Evolutionary conservation across 140 eudicot genomes (phyloP).

Genomic region (Oenanthe javanica): DNA sequence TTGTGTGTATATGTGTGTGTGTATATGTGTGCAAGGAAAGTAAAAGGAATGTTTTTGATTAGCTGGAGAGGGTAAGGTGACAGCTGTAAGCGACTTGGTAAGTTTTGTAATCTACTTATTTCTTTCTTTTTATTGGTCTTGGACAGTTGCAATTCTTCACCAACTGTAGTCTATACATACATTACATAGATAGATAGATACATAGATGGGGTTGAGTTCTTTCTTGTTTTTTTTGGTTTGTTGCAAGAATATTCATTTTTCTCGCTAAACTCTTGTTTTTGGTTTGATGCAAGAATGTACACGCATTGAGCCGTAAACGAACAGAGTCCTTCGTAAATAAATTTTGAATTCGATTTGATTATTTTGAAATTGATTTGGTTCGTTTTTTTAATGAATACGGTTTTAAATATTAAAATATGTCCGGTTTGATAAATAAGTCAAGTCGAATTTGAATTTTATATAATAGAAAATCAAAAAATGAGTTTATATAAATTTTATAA

Average conservation of each 20-base stretch:
- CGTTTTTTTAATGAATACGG: no score
- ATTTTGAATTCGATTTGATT: no score
- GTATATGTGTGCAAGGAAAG: background rate
- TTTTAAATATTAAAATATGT: no score
- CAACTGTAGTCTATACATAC: background rate
- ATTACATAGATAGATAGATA: background rate
- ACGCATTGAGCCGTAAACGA: no score
- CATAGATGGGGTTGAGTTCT: background rate
- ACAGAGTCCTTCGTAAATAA: no score
- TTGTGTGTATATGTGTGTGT: background rate
- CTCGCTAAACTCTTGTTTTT: no score
- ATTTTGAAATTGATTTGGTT: no score
- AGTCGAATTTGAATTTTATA: no score
- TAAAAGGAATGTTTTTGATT: background rate
- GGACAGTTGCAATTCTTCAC: background rate
- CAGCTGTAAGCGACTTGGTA: conserved; percentile 1
- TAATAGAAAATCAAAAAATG: no score
- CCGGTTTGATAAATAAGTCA: no score
- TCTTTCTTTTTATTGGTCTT: background rate
- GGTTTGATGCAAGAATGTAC: no score
- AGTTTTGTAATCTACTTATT: background rate
- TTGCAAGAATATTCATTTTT: background rate
- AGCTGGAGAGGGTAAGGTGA: conserved; percentile 1
- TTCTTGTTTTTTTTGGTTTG: background rate
- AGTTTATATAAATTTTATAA: no score